phyloP scores from a whole-genome alignment of 1,284 basidiomycete species.

The Moesziomyces aphidis region DNA sequence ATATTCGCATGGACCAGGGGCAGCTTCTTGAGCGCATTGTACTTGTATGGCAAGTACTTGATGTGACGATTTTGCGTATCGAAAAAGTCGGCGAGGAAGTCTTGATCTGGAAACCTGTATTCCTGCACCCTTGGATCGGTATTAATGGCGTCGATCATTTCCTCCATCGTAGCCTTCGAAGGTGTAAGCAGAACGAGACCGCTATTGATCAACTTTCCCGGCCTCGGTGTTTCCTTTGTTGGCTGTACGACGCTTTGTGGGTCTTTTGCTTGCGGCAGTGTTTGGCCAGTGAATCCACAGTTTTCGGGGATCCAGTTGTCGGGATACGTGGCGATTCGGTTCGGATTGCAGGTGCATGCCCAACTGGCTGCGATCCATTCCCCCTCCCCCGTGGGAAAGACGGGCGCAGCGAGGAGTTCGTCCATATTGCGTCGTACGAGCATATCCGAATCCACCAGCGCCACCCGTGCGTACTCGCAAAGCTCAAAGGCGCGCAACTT shows the following conservation, averaged over 20 bases:
- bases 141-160: conserved; percentile 75
- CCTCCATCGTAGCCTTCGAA: conserved; percentile 71
- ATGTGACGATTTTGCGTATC: conserved; percentile 61
- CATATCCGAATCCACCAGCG: conserved; percentile 93
- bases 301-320: conserved; percentile 89
- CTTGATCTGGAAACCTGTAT: conserved; percentile 91
- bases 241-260: conserved; percentile 68
- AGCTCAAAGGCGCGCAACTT: conserved; percentile 64
- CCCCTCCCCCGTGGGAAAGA: conserved; percentile 71
- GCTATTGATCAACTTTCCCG: conserved; percentile 84
- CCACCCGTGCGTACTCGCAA: conserved; percentile 74
- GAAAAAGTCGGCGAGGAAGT: conserved; percentile 85
- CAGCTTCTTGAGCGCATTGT: conserved; percentile 87
- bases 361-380: conserved; percentile 83
- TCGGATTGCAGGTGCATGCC: conserved; percentile 93
- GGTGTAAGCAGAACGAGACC: conserved; percentile 90
- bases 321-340: conserved; percentile 84
- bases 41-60: conserved; percentile 81
- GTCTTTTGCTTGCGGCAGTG: conserved; percentile 67
- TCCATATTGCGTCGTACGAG: conserved; percentile 88
- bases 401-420: conserved; percentile 77
- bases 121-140: conserved; percentile 77
- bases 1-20: conserved; percentile 76
- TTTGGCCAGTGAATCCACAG: conserved; percentile 79
- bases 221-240: conserved; percentile 74